phyloP scores from a whole-genome alignment of 257 asterid species.

The Solanum bulbocastanum region DNA sequence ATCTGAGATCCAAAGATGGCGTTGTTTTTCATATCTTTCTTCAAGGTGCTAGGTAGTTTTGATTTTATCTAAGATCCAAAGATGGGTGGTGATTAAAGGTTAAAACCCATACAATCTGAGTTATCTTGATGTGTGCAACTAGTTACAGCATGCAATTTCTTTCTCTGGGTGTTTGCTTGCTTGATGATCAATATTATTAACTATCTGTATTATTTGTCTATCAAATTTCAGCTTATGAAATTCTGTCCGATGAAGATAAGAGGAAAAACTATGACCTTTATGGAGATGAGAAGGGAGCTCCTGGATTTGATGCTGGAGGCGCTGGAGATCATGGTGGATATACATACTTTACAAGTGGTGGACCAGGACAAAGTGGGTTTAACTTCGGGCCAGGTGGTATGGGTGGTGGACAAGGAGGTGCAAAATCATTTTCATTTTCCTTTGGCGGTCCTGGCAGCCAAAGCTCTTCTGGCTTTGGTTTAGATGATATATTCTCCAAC shows the following conservation, averaged over 20 bases:
- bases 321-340: slow-evolving; percentile 53
- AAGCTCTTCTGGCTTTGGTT: slow-evolving; percentile 54
- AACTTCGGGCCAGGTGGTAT: slow-evolving; percentile 56
- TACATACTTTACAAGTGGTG: slow-evolving; percentile 58
- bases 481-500: slow-evolving; percentile 60
- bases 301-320: slow-evolving; percentile 58
- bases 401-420: slow-evolving; percentile 78
- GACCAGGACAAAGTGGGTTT: slow-evolving; percentile 76
- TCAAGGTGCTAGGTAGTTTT: not conserved
- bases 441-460: slow-evolving; percentile 67
- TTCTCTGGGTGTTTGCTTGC: not conserved
- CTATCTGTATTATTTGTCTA: not conserved
- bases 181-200: not conserved
- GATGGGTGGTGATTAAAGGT: not conserved
- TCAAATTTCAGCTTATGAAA: slow-evolving; percentile 65
- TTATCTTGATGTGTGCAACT: not conserved
- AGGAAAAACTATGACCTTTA: slow-evolving; percentile 86
- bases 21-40: not conserved
- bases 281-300: slow-evolving; percentile 75
- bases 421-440: slow-evolving; percentile 79
- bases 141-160: not conserved
- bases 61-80: not conserved
- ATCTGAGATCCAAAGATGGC: not conserved
- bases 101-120: not conserved
- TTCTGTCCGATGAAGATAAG: slow-evolving; percentile 80